Percentiles rank a stretch among this genome's conserved stretches.
Conservation (phyloP, 163 green algal genomes). For the Scenedesmus sp. region DNA sequence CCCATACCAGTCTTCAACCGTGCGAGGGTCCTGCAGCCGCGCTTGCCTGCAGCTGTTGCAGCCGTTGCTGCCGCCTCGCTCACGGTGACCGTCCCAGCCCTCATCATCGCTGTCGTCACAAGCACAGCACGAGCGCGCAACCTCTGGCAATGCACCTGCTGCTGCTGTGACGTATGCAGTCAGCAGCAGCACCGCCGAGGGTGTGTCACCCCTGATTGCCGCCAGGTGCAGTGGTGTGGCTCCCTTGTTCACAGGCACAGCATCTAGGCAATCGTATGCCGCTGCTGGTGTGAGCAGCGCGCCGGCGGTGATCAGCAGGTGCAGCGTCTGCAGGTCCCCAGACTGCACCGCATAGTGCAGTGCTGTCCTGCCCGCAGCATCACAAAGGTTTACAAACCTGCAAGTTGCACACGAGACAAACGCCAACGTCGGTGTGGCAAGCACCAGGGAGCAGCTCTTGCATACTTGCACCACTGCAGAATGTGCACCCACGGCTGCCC, state of each 20-base stretch:
- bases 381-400: constrained; percentile 23
- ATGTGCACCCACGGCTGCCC: background rate
- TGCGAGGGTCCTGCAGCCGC: constrained; percentile 23
- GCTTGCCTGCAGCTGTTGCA: background rate
- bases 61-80: background rate
- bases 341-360: constrained; percentile 19
- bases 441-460: background rate
- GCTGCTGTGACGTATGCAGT: constrained; percentile 36
- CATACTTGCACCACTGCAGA: background rate
- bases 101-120: background rate
- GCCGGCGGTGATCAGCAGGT: constrained; percentile 15
- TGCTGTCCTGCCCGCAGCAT: constrained; percentile 13
- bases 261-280: constrained; percentile 25
- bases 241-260: constrained; percentile 20
- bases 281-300: constrained; percentile 27
- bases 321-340: background rate
- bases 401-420: background rate
- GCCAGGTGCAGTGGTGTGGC: constrained; percentile 33
- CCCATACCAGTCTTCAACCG: constrained; percentile 12
- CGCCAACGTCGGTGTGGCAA: no score
- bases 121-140: background rate
- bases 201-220: constrained; percentile 5
- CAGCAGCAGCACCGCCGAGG: constrained; percentile 19
- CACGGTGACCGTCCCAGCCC: background rate
- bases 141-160: constrained; percentile 15